Evolutionary conservation across 2,329 filamentous ascomycete species (phyloP).

Genomic region (Paracorniculantispora psalliotae): DNA sequence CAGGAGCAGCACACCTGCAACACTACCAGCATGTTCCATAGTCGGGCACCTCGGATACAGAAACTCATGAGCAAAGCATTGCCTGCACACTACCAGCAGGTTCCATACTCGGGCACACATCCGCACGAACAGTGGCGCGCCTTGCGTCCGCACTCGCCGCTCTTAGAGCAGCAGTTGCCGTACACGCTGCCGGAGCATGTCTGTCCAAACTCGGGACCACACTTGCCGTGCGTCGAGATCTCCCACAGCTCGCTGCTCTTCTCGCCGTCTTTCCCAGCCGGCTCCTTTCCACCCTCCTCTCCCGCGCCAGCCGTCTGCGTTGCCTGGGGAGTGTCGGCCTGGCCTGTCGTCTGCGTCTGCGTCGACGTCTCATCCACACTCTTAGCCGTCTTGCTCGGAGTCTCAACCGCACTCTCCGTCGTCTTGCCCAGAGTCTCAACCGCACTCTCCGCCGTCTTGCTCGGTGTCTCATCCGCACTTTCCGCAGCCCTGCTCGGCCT

Average conservation of each 20-base stretch:
- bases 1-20: too few relatives aligned
- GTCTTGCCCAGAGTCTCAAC: too few relatives aligned
- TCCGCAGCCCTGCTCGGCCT: not conserved
- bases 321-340: too few relatives aligned
- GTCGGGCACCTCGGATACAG: too few relatives aligned
- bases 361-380: too few relatives aligned
- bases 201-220: slow-evolving; percentile 34
- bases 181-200: slow-evolving; percentile 38
- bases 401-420: too few relatives aligned
- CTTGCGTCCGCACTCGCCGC: slow-evolving; percentile 34
- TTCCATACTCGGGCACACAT: slow-evolving; percentile 33
- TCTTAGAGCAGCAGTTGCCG: slow-evolving; percentile 39
- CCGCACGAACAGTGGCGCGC: slow-evolving; percentile 31
- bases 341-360: too few relatives aligned
- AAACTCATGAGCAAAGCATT: too few relatives aligned
- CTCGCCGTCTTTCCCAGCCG: not conserved
- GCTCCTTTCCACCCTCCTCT: not conserved
- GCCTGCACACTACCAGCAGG: slow-evolving; percentile 27
- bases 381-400: too few relatives aligned
- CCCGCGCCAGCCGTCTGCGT: not conserved
- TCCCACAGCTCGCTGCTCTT: slow-evolving; percentile 16
- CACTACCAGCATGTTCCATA: slow-evolving; percentile 29
- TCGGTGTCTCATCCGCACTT: not conserved
- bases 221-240: slow-evolving; percentile 35
- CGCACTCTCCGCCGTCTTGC: not conserved